Percentiles rank a stretch among this genome's conserved stretches.
These are phyloP conservation scores for Lasiosphaeria hispida DNA, from an alignment of 495 filamentous ascomycete species.

Conservation along the genomic window DNA sequence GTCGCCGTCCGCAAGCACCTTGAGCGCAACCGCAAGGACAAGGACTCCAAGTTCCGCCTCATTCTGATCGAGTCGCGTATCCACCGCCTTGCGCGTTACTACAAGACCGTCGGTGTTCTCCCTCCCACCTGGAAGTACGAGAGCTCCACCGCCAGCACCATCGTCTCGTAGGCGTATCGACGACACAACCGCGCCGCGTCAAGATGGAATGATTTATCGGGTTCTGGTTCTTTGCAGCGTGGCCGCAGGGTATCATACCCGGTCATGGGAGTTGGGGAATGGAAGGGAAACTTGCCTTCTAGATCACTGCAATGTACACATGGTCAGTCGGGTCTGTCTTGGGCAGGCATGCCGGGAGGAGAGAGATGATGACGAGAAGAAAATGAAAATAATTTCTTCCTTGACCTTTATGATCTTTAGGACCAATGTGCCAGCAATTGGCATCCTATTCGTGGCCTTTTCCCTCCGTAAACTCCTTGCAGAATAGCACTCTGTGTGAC, in stretches of 20 bases:
- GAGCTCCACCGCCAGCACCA: slow-evolving; percentile 62
- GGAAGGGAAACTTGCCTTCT: slow-evolving; percentile 36
- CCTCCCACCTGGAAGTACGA: slow-evolving; percentile 99
- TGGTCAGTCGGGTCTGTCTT: background rate
- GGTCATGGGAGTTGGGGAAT: slow-evolving; percentile 34
- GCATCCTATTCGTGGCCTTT: slow-evolving; percentile 5
- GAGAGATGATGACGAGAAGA: slow-evolving; percentile 2
- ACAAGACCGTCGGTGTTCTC: slow-evolving; percentile 98
- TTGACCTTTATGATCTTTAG: background rate
- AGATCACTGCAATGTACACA: slow-evolving; percentile 21
- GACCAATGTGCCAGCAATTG: background rate
- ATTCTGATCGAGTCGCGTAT: slow-evolving; percentile 99
- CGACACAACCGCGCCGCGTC: slow-evolving; percentile 10
- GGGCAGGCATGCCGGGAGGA: background rate
- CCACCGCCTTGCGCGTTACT: slow-evolving; percentile 91
- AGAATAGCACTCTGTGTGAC: too few species aligned
- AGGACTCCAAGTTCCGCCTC: slow-evolving; percentile 98
- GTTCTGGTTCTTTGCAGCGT: slow-evolving; percentile 22
- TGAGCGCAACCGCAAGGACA: slow-evolving; percentile 99
- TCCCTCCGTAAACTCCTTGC: too few species aligned
- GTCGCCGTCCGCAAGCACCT: slow-evolving; percentile 99
- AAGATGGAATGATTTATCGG: slow-evolving; percentile 13
- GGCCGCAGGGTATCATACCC: slow-evolving; percentile 14
- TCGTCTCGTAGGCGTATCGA: slow-evolving; percentile 55
- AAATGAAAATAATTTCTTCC: background rate